phyloP scores from a whole-genome alignment of 768 basidiomycete genomes.

The Boletus rubropictus region DNA sequence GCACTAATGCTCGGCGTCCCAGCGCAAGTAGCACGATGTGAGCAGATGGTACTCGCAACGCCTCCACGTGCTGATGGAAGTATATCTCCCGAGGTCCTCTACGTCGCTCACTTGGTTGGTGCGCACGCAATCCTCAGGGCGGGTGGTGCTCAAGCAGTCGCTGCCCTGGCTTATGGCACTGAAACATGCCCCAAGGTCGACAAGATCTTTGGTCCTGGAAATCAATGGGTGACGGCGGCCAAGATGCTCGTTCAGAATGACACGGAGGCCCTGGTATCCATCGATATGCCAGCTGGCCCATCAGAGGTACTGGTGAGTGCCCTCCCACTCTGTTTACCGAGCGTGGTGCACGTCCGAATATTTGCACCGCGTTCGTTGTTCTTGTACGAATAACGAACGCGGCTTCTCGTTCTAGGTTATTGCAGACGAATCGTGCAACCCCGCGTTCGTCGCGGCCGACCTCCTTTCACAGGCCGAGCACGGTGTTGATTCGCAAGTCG shows the following conservation, averaged over 20 bases:
- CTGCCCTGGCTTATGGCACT: slow-evolving; percentile 96
- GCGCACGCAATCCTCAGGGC: slow-evolving; percentile 89
- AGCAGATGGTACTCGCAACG: slow-evolving; percentile 87
- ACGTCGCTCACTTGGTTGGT: slow-evolving; percentile 88
- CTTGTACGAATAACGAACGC: slow-evolving; percentile 32
- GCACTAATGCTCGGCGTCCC: slow-evolving; percentile 98
- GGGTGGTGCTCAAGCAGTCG: slow-evolving; percentile 94
- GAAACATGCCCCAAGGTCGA: slow-evolving; percentile 94
- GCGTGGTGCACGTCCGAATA: slow-evolving; percentile 59
- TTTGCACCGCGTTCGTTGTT: slow-evolving; percentile 46
- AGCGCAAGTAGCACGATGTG: slow-evolving; percentile 94
- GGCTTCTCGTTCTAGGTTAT: slow-evolving; percentile 61
- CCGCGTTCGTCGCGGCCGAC: slow-evolving; percentile 93
- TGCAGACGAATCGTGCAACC: slow-evolving; percentile 79
- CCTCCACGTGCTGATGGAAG: slow-evolving; percentile 92
- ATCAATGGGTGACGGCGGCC: slow-evolving; percentile 99
- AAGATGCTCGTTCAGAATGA: slow-evolving; percentile 99
- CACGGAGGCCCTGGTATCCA: slow-evolving; percentile 90
- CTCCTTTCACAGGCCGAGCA: slow-evolving; percentile 97
- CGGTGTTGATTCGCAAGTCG: slow-evolving; percentile 96
- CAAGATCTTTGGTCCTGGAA: slow-evolving; percentile 98
- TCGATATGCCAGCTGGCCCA: slow-evolving; percentile 99
- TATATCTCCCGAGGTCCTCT: slow-evolving; percentile 95
- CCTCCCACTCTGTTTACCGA: slow-evolving; percentile 21
- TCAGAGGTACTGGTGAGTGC: slow-evolving; percentile 84